Evolutionary conservation across 306 rosid genomes (phyloP), one percentile per base, ranked within the genome.

Genomic region (Acacia acuminata): DNA sequence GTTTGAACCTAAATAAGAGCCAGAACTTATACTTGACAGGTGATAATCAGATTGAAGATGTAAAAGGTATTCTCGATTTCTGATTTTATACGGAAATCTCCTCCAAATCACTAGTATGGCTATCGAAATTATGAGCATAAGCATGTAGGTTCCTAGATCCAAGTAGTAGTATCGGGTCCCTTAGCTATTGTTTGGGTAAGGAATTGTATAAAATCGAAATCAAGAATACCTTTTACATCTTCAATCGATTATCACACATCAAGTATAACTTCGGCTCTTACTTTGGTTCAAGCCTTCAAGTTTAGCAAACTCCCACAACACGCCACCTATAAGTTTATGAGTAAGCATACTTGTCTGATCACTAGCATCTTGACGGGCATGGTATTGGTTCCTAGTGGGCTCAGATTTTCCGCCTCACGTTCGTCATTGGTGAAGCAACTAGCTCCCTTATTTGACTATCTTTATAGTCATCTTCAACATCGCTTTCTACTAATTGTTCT

Each of bases 321-420:
- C 38, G 66, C 60, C 89, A 75, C 94, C 96, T 71, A 90, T 58
- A 75, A 93, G 84, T 81, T 91, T 87, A 88, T 90, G 87, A 53
- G 94, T 90, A 80, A 86, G 77, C 90, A 92, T 77, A 81, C 97
- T 88, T 34, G 98, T 89, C 87, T 91, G 86, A 63, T 96, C 97
- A 86, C 94, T 90, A 70, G 80, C 85, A 63, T 89, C 91, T 84
- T 96, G 99, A 82, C n/a, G 83, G 61, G 24, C 81, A 32, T 92
- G 89, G 82, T 93, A 91, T 30, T 83, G 82, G 25, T 81, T 40
- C 48, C 78, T 74, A n/a, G 58, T 43, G 51, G 64, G 43, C 3
- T 44, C 78, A 45, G 76, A 56, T 71, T 73, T 65, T 76, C 70
- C 56, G 51, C 56, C 65, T 71, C 82, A 78, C 43, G 32, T 40